Conservation (phyloP, 2,329 filamentous ascomycete genomes). For the Paramyrothecium roridum region DNA sequence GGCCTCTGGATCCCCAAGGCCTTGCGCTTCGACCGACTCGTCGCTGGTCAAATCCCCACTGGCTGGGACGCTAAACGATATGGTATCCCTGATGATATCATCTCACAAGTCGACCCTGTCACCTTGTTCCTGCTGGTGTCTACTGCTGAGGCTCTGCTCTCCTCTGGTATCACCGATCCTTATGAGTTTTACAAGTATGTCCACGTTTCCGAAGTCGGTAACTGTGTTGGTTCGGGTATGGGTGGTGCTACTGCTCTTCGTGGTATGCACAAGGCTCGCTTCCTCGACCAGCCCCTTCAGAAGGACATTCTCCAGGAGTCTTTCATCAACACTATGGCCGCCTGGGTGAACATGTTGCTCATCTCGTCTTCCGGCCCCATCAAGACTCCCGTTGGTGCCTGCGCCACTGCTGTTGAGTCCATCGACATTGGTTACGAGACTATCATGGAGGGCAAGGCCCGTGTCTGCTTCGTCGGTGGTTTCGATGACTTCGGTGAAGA, state of each 20-base stretch:
- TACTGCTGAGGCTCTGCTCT: constrained; percentile 85
- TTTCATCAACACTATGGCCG: constrained; percentile 99
- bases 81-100: constrained; percentile 95
- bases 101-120: constrained; percentile 94
- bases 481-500: constrained; percentile 99
- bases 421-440: constrained; percentile 98
- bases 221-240: constrained; percentile 98
- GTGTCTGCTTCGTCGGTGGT: constrained; percentile 94
- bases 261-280: constrained; percentile 98
- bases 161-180: constrained; percentile 93
- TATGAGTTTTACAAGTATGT: constrained; percentile 99
- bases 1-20: constrained; percentile 96
- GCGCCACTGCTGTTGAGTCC: constrained; percentile 95
- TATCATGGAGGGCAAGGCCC: constrained; percentile 96
- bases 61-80: constrained; percentile 97
- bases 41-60: constrained; percentile 93
- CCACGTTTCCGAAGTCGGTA: constrained; percentile 95
- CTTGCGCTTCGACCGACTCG: constrained; percentile 92
- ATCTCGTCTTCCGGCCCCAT: constrained; percentile 96
- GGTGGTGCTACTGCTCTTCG: constrained; percentile 89
- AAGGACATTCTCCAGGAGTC: constrained; percentile 99
- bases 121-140: constrained; percentile 94
- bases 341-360: constrained; percentile 99
- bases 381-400: constrained; percentile 97
- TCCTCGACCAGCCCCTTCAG: constrained; percentile 93